These are phyloP conservation scores for Stephania yunnanensis DNA, from an alignment of 164 flowering plant species.

Conservation along the genomic window DNA sequence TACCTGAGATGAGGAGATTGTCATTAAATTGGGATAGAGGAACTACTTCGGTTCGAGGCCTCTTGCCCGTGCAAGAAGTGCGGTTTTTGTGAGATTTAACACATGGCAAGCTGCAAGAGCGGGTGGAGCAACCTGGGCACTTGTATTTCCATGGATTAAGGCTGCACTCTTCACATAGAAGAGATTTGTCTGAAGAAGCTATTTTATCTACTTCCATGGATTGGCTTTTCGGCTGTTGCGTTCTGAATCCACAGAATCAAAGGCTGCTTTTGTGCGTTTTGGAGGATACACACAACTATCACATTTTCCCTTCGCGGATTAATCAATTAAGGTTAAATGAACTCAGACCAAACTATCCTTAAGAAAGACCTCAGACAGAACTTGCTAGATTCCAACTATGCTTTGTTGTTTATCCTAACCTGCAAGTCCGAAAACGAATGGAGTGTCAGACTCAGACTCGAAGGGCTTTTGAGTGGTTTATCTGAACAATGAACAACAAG, in stretches of 20 bases:
- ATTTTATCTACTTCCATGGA: slow-evolving; percentile 10
- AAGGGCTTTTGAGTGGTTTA: no score
- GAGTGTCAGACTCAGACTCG: no score
- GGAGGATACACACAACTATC: no score
- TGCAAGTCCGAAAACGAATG: no score
- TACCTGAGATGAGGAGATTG: slow-evolving; percentile 27
- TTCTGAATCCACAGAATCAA: background rate
- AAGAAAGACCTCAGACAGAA: no score
- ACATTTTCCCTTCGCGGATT: no score
- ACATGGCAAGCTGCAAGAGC: slow-evolving; percentile 30
- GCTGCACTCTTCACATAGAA: slow-evolving; percentile 23
- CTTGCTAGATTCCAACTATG: no score
- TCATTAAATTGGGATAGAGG: slow-evolving; percentile 30
- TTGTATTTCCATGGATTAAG: slow-evolving; percentile 22
- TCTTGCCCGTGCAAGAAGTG: slow-evolving; percentile 26
- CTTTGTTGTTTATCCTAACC: no score
- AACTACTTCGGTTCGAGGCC: slow-evolving; percentile 17
- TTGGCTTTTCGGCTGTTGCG: background rate
- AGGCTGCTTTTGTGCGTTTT: background rate
- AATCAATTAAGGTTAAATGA: no score
- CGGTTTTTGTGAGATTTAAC: slow-evolving; percentile 32
- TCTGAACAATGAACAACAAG: no score
- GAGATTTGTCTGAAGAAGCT: slow-evolving; percentile 10
- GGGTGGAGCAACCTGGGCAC: slow-evolving; percentile 30
- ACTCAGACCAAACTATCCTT: no score